Percentiles rank a stretch among this genome's conserved stretches.
phyloP scores from a whole-genome alignment of 2,329 filamentous ascomycete genomes.

The Penicillium sp. region DNA sequence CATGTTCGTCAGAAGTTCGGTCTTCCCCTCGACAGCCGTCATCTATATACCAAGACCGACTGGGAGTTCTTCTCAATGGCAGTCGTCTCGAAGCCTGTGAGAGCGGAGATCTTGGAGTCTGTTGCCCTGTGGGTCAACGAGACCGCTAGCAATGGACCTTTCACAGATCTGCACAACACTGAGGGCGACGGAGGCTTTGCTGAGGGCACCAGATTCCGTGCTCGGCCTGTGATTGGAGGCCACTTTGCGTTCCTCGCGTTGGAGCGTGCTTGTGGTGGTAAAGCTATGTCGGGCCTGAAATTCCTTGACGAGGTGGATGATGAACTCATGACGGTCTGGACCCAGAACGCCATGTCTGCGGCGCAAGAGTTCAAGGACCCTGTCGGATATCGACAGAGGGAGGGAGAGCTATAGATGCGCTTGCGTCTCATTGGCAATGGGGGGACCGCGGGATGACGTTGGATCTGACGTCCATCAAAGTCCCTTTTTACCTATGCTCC shows the following conservation, averaged over 20 bases:
- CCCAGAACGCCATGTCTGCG: slow-evolving; percentile 25
- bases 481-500: slow-evolving; percentile 2
- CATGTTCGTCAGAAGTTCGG: slow-evolving; percentile 79
- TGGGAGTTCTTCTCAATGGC: slow-evolving; percentile 90
- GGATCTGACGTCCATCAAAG: neutral
- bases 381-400: slow-evolving; percentile 18
- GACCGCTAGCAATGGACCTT: slow-evolving; percentile 71
- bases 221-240: slow-evolving; percentile 78
- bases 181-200: slow-evolving; percentile 76
- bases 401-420: slow-evolving; percentile 26
- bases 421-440: neutral
- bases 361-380: slow-evolving; percentile 20
- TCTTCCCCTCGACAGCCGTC: slow-evolving; percentile 76
- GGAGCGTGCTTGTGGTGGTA: slow-evolving; percentile 74
- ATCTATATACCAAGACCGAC: slow-evolving; percentile 84
- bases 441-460: neutral
- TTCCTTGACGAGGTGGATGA: slow-evolving; percentile 44
- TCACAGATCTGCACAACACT: slow-evolving; percentile 82
- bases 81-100: slow-evolving; percentile 67
- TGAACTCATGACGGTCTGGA: slow-evolving; percentile 23
- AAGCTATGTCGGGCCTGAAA: slow-evolving; percentile 59
- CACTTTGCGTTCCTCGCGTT: slow-evolving; percentile 86
- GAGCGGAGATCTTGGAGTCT: slow-evolving; percentile 70
- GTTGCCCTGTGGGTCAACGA: slow-evolving; percentile 84
- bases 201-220: slow-evolving; percentile 69